Percentiles rank a stretch among this genome's conserved stretches.
Conservation (phyloP, 805 yeast species). For the Starmerella vaccinii region DNA sequence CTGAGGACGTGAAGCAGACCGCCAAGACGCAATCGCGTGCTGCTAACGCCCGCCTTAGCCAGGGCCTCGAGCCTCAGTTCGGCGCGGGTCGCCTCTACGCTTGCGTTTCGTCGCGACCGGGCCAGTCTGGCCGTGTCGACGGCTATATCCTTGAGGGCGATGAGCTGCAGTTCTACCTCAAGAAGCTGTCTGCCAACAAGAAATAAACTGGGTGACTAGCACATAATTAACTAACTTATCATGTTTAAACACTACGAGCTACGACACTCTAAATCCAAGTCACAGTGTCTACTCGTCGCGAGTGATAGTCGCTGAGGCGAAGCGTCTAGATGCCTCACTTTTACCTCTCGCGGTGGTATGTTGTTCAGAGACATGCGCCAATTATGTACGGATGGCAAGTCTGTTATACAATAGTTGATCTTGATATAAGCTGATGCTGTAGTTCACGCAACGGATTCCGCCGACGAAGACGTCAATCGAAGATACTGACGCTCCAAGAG, state of each 20-base stretch:
- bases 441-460: too few relatives aligned
- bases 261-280: neutral
- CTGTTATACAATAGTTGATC: too few relatives aligned
- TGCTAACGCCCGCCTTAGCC: constrained; percentile 71
- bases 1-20: constrained; percentile 85
- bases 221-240: constrained; percentile 10
- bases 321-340: neutral
- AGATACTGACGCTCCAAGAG: too few relatives aligned
- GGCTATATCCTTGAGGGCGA: constrained; percentile 99
- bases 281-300: too few relatives aligned
- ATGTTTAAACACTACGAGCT: neutral
- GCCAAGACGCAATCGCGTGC: constrained; percentile 52
- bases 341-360: too few relatives aligned
- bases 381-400: too few relatives aligned
- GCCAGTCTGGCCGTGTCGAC: constrained; percentile 99
- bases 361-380: neutral
- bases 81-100: constrained; percentile 99
- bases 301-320: neutral
- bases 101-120: constrained; percentile 97
- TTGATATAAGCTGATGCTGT: too few relatives aligned
- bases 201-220: constrained; percentile 49
- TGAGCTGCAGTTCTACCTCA: constrained; percentile 99
- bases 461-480: too few relatives aligned
- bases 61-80: constrained; percentile 91
- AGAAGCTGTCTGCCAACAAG: constrained; percentile 85